Evolutionary conservation across 352 stramenopile species (phyloP), one percentile per base, ranked within the genome.

Genomic region (Phytopythium boreale): DNA sequence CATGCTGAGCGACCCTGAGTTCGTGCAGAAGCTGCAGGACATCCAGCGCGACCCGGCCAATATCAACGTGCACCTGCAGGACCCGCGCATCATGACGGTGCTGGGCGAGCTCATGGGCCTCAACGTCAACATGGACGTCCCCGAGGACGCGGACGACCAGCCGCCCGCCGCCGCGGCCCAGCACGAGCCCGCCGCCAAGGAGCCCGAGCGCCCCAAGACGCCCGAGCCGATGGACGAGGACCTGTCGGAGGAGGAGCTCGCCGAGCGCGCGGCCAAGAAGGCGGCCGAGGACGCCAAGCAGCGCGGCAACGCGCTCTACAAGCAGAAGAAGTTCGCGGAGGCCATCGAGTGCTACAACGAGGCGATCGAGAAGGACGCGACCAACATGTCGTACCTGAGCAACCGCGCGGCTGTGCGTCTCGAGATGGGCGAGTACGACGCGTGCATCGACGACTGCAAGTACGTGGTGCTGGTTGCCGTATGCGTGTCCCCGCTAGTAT

Each of bases 391-490:
- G 36, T 99, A 98, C 80, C 76, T 97, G 58, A 98, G 88, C 64
- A 99, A 99, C 81, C 96, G 98, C 69, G 96, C 97, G 17, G 97
- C 98, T 19, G 97, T 99, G 31, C 96, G 95, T 62, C 94, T 99
- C 62, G 98, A 99, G 60, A 90, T 96, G 76, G 97, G 97, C 66
- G 87, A 99, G 62, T 97, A 88, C 34, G 96, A 98, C 70, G 86
- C 82, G 56, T 99, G 96, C 69, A 97, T 99, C 57, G 84, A 88
- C 27, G 75, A 94, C 68, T 98, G 96, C 84, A 91, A 91, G 74
- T 88, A 76, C 62, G 77, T 88, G 19, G 34, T 47, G 41, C 24
- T 58, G 11, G 27, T 49, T 47, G 20, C 26, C 46, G 24, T 39
- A 51, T 41, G 63, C 19, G 41, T 29, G 20, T 20, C 17, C 15